Conservation (phyloP, 1,139 yeast species). For the Yamadazyma kanchanaburiensis region DNA sequence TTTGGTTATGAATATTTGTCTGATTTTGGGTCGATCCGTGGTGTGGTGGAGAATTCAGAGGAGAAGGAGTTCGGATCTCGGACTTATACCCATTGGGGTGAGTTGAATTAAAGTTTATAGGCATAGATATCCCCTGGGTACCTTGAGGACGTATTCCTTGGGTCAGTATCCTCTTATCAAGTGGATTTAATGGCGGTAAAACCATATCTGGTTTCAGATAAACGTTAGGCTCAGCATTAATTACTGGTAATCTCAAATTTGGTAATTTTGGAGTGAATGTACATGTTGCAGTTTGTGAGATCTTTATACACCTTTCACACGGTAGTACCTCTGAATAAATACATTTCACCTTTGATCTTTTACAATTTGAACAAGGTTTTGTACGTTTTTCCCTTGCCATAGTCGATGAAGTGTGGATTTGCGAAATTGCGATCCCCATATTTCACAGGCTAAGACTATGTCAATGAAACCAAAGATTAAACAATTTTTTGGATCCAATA, state of each 20-base stretch:
- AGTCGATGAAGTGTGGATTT: neutral
- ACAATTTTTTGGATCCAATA: conserved; percentile 48
- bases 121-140: too few relatives aligned
- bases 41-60: too few relatives aligned
- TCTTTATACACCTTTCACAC: conserved; percentile 56
- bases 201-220: neutral
- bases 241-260: conserved; percentile 34
- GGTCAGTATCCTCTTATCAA: too few relatives aligned
- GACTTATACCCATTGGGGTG: too few relatives aligned
- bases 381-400: conserved; percentile 46
- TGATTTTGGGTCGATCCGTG: too few relatives aligned
- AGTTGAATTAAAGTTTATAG: too few relatives aligned
- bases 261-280: conserved; percentile 57
- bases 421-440: conserved; percentile 2
- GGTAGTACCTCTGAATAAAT: conserved; percentile 45
- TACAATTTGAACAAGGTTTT: conserved; percentile 64
- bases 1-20: too few relatives aligned
- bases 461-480: conserved; percentile 39
- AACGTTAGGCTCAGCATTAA: conserved; percentile 9
- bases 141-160: too few relatives aligned
- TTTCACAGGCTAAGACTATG: conserved; percentile 16
- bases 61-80: too few relatives aligned
- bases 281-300: conserved; percentile 46
- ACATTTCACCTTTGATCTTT: conserved; percentile 64
- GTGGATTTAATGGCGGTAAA: conserved; percentile 2